A percentile compares a stretch with the other conserved stretches of the same genome.
Evolutionary conservation across 202 grass and related monocot genomes (phyloP).

Genomic region (Saccharum hybrid): DNA sequence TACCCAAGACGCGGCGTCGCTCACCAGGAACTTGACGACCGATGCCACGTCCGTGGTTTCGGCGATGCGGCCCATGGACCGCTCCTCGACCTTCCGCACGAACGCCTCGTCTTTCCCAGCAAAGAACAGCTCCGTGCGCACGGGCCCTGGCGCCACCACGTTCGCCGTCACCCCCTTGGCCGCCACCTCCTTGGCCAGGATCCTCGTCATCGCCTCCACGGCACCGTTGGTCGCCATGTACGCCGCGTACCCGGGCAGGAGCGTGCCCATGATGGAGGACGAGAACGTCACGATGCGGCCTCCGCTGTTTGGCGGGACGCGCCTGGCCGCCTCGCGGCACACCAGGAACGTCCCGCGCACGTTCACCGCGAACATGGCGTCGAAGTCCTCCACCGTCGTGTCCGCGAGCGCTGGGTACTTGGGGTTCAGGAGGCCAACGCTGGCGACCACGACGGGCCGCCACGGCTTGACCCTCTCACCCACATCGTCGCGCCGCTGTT

Average conservation of each 20-base stretch:
- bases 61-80: neutral
- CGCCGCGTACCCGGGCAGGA: constrained; percentile 51
- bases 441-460: constrained; percentile 40
- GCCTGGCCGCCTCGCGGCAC: too few relatives aligned
- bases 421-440: too few relatives aligned
- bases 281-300: constrained; percentile 42
- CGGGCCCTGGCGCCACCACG: too few relatives aligned
- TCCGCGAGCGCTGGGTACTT: too few relatives aligned
- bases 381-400: too few relatives aligned
- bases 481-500: too few relatives aligned
- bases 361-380: too few relatives aligned
- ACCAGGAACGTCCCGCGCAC: too few relatives aligned
- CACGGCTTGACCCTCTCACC: too few relatives aligned
- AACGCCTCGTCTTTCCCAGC: constrained; percentile 44
- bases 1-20: neutral
- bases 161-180: constrained; percentile 42
- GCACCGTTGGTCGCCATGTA: constrained; percentile 55
- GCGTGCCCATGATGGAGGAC: constrained; percentile 47
- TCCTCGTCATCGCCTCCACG: constrained; percentile 60
- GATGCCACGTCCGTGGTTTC: neutral
- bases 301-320: too few relatives aligned
- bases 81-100: neutral
- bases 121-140: constrained; percentile 47
- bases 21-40: neutral
- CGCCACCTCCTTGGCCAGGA: constrained; percentile 61